Evolutionary conservation across 176 grass and related monocot genomes (phyloP).

Genomic region (Cenchrus fungigraminus): DNA sequence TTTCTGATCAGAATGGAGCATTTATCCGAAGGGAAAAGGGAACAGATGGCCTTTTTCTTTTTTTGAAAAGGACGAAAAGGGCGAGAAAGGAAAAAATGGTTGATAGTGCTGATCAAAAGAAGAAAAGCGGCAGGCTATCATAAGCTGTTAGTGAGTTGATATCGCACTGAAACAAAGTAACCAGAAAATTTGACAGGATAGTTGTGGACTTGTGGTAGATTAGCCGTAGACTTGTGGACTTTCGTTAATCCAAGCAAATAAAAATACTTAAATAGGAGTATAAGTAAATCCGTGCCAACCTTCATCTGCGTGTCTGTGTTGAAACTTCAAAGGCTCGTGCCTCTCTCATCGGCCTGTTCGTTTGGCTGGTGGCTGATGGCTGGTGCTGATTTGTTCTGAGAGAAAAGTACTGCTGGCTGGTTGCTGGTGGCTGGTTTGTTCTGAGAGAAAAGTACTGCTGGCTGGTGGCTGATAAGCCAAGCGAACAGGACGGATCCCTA

Average conservation of each 20-base stretch:
- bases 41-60: not conserved
- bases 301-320: too few relatives aligned
- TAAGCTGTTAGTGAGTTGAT: not conserved
- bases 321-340: too few relatives aligned
- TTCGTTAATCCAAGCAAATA: not conserved
- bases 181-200: not conserved
- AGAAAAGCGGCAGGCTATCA: not conserved
- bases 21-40: not conserved
- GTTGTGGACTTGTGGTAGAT: not conserved
- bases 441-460: too few relatives aligned
- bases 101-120: slow-evolving; percentile 29
- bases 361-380: too few relatives aligned
- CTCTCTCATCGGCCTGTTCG: too few relatives aligned
- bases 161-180: not conserved
- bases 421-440: too few relatives aligned
- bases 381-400: too few relatives aligned
- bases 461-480: too few relatives aligned
- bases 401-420: too few relatives aligned
- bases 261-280: not conserved
- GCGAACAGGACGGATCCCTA: too few relatives aligned
- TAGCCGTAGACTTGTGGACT: not conserved
- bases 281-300: not conserved
- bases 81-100: not conserved
- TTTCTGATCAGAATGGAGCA: slow-evolving; percentile 7
- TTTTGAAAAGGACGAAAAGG: not conserved